A percentile compares a stretch with the other conserved stretches of the same genome.
Conservation (phyloP, 2,329 filamentous ascomycete species). For the Aschersonia sp. region DNA sequence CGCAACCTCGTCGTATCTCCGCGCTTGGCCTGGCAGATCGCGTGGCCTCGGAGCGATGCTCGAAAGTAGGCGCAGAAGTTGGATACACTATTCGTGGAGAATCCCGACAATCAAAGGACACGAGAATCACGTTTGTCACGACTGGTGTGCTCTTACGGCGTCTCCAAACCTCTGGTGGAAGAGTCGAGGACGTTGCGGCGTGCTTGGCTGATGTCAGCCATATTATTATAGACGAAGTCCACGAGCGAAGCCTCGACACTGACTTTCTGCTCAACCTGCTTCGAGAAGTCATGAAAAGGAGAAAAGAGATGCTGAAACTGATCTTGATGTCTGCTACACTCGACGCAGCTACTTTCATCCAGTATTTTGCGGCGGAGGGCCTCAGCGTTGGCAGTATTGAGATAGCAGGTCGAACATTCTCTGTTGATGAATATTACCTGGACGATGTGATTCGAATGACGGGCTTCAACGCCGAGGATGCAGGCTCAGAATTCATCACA, state of each 20-base stretch:
- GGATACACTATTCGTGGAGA: conserved; percentile 89
- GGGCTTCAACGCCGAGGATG: conserved; percentile 45
- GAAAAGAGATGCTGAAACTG: conserved; percentile 71
- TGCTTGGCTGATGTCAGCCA: conserved; percentile 86
- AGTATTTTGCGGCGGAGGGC: conserved; percentile 63
- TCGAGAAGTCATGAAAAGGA: conserved; percentile 60
- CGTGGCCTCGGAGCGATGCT: conserved; percentile 83
- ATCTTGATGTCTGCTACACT: conserved; percentile 95
- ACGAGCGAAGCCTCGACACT: conserved; percentile 87
- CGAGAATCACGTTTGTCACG: conserved; percentile 89
- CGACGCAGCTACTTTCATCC: conserved; percentile 71
- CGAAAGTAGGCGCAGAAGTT: conserved; percentile 69
- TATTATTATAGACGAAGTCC: conserved; percentile 90
- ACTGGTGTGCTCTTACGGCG: conserved; percentile 84
- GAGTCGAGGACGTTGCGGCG: conserved; percentile 63
- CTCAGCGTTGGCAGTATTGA: conserved; percentile 65
- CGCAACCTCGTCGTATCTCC: conserved; percentile 87
- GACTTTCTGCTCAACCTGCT: conserved; percentile 86
- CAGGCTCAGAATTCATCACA: conserved; percentile 28
- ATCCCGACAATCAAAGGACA: conserved; percentile 57
- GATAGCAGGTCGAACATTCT: conserved; percentile 79
- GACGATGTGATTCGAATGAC: conserved; percentile 77
- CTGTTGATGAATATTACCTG: conserved; percentile 78
- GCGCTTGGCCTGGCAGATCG: conserved; percentile 87
- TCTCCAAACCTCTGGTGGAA: conserved; percentile 78